Evolutionary conservation across 2,329 filamentous ascomycete genomes (phyloP), one percentile per base, ranked within the genome.

Genomic region (Venturia carpophila): DNA sequence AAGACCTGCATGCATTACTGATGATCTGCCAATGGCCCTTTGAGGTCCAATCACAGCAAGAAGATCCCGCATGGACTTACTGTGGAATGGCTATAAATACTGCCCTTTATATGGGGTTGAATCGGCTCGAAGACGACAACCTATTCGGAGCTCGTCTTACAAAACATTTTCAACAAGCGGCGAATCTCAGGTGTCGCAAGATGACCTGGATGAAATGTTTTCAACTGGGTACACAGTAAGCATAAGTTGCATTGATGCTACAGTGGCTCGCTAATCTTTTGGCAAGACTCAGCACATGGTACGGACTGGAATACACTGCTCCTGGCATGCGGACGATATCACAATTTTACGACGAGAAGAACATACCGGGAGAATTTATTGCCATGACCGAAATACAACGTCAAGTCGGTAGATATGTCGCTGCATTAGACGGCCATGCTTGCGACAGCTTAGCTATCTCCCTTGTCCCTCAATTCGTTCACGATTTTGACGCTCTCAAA

Each of bases 371-470:
- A 27, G 66, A 67, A 30, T 17, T 67, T 21, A 58, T 67, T 41
- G 66, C 66, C 13, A 62, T 62, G 62, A 67, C 66, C 13, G 66
- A 67, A 49, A 67, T 66, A 10, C 66, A 67, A 19, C 60, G 65
- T 11, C 66, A 67, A 24, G 45, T 66, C 21, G 64, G 43, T 30
- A 49, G 62, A 21, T 64, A 64, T 43, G 64, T 64, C 9, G 62
- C 19, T 21, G 64, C 41, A 42, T 47, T 64, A 52, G 58, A 67
- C 37, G 65, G 30, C 15, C 49, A 64, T 19, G 19, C 27, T 24
- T 42, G 45, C 37, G 45, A 56, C 63, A 47, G 60, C n/a, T 34
- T 56, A 24, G 47, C 61, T 15, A 41, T 64, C 15, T 55, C 64
- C 24, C 43, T 66, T 10, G 21, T 66, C 9, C 64, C 55, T 21